Conservation (phyloP, 1,139 yeast species). For the Kodamaea derodonti region DNA sequence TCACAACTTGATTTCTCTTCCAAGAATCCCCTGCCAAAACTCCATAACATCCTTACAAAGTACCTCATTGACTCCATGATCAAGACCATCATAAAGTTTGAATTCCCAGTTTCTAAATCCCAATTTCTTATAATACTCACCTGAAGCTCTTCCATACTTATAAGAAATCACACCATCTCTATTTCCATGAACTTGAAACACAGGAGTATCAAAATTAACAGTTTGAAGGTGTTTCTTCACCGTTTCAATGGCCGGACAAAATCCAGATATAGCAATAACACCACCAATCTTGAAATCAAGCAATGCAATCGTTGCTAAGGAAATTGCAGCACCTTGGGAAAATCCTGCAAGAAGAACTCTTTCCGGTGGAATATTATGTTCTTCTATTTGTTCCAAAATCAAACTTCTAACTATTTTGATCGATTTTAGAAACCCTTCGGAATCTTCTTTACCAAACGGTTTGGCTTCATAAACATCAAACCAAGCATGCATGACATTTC, state of each 20-base stretch:
- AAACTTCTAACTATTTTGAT: constrained; percentile 49
- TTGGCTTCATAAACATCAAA: constrained; percentile 66
- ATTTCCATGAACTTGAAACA: constrained; percentile 88
- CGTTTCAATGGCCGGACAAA: constrained; percentile 52
- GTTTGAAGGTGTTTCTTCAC: constrained; percentile 23
- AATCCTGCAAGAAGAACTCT: constrained; percentile 88
- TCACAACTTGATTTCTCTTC: too few species aligned
- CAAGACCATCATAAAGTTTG: constrained; percentile 59
- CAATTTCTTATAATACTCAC: constrained; percentile 41
- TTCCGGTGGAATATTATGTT: constrained; percentile 59
- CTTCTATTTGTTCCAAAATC: constrained; percentile 61
- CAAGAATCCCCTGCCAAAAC: too few species aligned
- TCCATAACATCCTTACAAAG: constrained; percentile 58
- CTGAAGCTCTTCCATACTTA: constrained; percentile 45
- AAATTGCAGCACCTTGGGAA: constrained; percentile 87
- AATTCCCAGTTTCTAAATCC: constrained; percentile 56
- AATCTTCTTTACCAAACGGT: constrained; percentile 51
- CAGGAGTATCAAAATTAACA: constrained; percentile 62
- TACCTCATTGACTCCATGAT: constrained; percentile 63
- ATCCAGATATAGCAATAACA: constrained; percentile 73
- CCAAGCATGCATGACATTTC: constrained; percentile 79
- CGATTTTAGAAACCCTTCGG: constrained; percentile 58
- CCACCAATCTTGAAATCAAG: constrained; percentile 72
- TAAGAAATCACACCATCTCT: constrained; percentile 62
- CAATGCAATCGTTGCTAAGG: constrained; percentile 51